These are phyloP conservation scores for Anthracocystis setariae DNA, from an alignment of 1,284 basidiomycete species.

Conservation along the genomic window DNA sequence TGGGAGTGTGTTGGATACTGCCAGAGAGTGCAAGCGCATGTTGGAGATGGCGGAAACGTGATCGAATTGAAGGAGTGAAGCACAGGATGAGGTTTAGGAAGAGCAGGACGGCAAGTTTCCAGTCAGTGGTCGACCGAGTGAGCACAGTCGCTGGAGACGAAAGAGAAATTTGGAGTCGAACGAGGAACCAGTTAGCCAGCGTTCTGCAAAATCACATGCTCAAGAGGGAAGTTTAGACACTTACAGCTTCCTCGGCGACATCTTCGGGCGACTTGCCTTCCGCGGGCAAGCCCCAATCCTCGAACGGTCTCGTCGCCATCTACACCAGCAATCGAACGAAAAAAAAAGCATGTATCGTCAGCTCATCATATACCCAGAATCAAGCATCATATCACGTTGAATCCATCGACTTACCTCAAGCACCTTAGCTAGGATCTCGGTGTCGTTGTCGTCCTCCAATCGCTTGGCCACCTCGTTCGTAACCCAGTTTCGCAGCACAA, in stretches of 20 bases:
- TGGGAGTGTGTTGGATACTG: constrained; percentile 7
- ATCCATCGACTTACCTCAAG: constrained; percentile 32
- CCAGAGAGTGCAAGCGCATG: constrained; percentile 8
- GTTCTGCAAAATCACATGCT: not conserved
- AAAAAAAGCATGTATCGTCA: not conserved
- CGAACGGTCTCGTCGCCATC: constrained; percentile 58
- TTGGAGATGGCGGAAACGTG: constrained; percentile 2
- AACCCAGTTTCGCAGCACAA: constrained; percentile 65
- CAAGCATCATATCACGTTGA: too few relatives aligned
- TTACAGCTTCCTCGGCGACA: constrained; percentile 74
- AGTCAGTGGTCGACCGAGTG: constrained; percentile 49
- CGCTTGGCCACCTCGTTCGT: constrained; percentile 61
- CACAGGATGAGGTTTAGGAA: constrained; percentile 21
- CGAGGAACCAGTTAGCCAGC: not conserved
- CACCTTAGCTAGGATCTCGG: constrained; percentile 53
- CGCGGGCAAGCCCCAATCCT: constrained; percentile 44
- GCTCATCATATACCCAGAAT: not conserved
- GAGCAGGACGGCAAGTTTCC: constrained; percentile 61
- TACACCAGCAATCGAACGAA: constrained; percentile 2
- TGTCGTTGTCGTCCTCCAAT: constrained; percentile 57
- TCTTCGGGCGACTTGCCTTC: constrained; percentile 68
- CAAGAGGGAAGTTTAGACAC: constrained; percentile 35
- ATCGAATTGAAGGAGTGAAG: not conserved
- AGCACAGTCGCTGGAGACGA: constrained; percentile 42
- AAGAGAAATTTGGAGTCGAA: not conserved